Evolutionary conservation across 495 filamentous ascomycete species (phyloP), one percentile per base, ranked within the genome.

Genomic region (Aspergillus indologenus): DNA sequence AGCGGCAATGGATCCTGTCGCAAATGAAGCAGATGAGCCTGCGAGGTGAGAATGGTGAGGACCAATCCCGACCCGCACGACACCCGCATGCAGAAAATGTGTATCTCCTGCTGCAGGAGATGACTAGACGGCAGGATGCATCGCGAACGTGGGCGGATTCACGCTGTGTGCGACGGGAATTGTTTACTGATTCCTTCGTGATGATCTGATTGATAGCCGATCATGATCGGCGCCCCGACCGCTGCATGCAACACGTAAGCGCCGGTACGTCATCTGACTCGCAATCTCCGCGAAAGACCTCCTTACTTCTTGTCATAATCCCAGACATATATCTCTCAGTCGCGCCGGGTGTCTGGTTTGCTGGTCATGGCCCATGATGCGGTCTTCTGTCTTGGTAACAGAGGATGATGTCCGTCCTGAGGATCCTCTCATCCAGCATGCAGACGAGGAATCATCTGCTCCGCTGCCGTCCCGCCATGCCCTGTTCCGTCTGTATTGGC

Each of bases 401-500:
- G 23, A 51, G 23, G 48, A 51, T 31, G 34, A 40, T 7, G 12
- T 40, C 12, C 34, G 34, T 40, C 14, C 48, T 5, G 48, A 51
- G 23, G 23, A 51, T 31, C 48, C 48, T 14, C 34, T 40, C 34
- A 40, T 40, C 12, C 34, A 40, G 34, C 34, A 40, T 15, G 34
- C n/a, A n/a, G n/a, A 40, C 5, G 34, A 40, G 34, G 34, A 40
- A 15, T 15, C 12, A n/a, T 2, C 2, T 15, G 34, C 12, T 31
- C 31, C 22, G 23, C 46, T 21, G 20, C 53, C 46, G 29, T 20
- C 17, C 54, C 19, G 48, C 24, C 54, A 49, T 42, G 48, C 46
- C 34, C 5, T 58, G 19, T 66, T 78, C 43, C 73, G 81, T 49
- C 79, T 79, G 14, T 85, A 83, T 64, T 84, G 76, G 75, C 72